Evolutionary conservation across 495 filamentous ascomycete species (phyloP), one percentile per base, ranked within the genome.

Genomic region (Annulohypoxylon bovei): DNA sequence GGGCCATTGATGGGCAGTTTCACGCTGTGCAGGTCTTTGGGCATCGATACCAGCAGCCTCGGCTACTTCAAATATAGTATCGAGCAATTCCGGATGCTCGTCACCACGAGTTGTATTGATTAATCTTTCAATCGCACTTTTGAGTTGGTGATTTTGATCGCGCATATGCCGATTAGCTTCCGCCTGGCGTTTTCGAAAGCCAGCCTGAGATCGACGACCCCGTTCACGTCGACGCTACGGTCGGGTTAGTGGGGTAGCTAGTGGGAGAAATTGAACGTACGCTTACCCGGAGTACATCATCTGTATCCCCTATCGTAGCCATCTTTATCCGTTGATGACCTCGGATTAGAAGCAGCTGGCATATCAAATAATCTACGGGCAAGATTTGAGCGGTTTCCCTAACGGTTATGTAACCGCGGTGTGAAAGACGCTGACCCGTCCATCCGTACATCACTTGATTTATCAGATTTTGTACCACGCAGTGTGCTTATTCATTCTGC

Each of bases 221-320:
- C 65, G 37, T 50, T 68, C 65, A n/a, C 65, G 65, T 40, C 65
- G 65, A n/a, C 65, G 65, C 65, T 68, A 44, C 4, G 14, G 18
- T 56, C 28, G 6, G 33, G 22, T 62, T 56, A 68, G 65, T 33
- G 8, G 16, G 55, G 39, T 50, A 4, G 8, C 9, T 3, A 25
- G 55, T 47, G 32, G 32, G 39, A 23, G 65, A 40, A 16, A 23
- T 5, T 33, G 37, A 57, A 14, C 16, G 12, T 54, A 2, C 1
- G 14, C 65, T 49, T 62, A 68, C 65, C 32, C 47, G 40, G 25
- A 68, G 57, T 25, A 27, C 52, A 42, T 68, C 57, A 40, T 68
- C 65, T 12, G 33, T 9, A 39, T 52, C 50, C n/a, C n/a, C n/a
- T 20, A 4, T 20, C 32, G 6, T 47, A 8, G 25, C 52, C 50